Base-by-base conservation (phyloP, 2,329 filamentous ascomycete genomes). In the Sclerotinia trifoliorum region DNA sequence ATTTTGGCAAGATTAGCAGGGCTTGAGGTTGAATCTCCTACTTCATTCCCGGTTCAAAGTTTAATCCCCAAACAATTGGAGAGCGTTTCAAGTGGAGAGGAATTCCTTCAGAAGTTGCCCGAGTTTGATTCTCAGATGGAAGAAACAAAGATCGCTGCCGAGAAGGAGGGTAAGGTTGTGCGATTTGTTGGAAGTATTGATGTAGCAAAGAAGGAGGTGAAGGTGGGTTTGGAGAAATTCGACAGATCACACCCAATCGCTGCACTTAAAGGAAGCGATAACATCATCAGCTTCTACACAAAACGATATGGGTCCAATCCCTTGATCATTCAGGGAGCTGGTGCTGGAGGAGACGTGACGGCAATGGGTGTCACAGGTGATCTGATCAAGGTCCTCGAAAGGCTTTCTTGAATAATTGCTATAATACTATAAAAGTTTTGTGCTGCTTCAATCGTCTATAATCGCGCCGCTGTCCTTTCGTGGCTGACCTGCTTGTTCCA, bases 201-300 rank as follows among this genome's bases (percentile, higher is more conserved):
- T 77, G 88, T 97, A 55, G 84, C 82, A n/a, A 86, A 84, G 70
- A 90, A 92, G 78, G 83, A 88, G 74, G 91, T 98, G 79, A 96
- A 94, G 83, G 95, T 99, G 68, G 94, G 95, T 2, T 81, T 99
- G 72, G 90, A 97, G 84, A 92, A 90, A 81, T 94, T 93, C 74
- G 93, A 96, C 73, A 88, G 87, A 74, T 91, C 90, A 70, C 93
- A 96, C 77, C 92, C 95, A 17, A 97, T 99, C 81, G 95, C 95
- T 19, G 90, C 91, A 60, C 84, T 99, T 68, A 96, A 97, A 85
- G 95, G 95, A 48, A 98, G 94, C 79, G 95, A 98, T 79, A 99
- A 99, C 83, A 96, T 99, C 78, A 97, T 99, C 78, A 96, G 90
- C 83, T 97, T 99, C 84, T 96, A 97, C 81, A 99, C 95, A 7